These are phyloP conservation scores for Leishmania tarentolae DNA, from an alignment of 208 protist genomes.

Conservation along the genomic window DNA sequence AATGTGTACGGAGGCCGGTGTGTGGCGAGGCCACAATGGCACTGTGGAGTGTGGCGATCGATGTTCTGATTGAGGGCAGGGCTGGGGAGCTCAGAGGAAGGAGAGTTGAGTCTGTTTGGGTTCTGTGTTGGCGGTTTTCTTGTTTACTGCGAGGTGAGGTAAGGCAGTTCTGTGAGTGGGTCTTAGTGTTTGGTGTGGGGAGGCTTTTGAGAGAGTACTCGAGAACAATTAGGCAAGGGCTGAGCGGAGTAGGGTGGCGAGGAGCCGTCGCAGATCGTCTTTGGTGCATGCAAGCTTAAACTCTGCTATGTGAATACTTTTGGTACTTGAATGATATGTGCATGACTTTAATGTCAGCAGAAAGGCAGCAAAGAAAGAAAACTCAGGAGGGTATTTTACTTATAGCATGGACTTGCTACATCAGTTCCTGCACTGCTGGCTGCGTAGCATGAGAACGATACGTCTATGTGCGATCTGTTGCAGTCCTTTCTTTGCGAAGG, in stretches of 20 bases:
- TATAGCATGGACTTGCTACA: not conserved
- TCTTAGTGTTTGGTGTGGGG: not conserved
- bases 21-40: not conserved
- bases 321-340: not conserved
- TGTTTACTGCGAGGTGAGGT: not conserved
- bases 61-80: not conserved
- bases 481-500: not conserved
- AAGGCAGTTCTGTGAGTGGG: too few relatives aligned
- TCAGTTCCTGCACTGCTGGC: not conserved
- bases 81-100: not conserved
- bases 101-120: not conserved
- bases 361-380: not conserved
- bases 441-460: not conserved
- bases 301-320: not conserved
- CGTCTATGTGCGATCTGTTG: not conserved
- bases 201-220: not conserved
- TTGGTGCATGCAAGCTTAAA: not conserved
- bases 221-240: not conserved
- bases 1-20: not conserved
- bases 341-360: not conserved
- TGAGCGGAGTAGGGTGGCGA: not conserved
- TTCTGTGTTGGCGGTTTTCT: not conserved
- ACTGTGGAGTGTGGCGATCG: not conserved
- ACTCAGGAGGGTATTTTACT: not conserved
- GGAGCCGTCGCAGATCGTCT: not conserved